Conservation (phyloP, 1,139 yeast genomes). For the Pichia inconspicua region DNA sequence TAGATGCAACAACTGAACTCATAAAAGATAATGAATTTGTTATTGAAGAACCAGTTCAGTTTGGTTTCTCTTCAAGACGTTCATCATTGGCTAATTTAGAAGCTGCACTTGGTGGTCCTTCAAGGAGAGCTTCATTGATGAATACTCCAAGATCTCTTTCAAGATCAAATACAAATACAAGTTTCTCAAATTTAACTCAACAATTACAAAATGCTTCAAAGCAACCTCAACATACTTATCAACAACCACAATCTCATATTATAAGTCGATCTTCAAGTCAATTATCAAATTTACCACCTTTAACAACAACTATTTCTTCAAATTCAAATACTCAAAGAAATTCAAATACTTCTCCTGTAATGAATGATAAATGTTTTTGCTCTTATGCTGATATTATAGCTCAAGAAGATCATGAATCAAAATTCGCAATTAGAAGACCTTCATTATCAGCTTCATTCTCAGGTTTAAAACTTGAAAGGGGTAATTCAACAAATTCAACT, state of each 20-base stretch:
- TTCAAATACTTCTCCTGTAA: constrained; percentile 27
- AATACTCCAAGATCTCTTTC: constrained; percentile 15
- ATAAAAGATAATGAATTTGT: constrained; percentile 4
- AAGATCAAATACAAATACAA: constrained; percentile 17
- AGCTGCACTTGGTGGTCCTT: constrained; percentile 35
- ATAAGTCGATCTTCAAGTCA: not conserved
- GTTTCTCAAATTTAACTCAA: constrained; percentile 22
- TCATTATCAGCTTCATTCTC: constrained; percentile 32
- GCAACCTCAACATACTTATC: not conserved
- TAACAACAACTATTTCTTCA: constrained; percentile 3
- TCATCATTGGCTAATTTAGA: constrained; percentile 54
- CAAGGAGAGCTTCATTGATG: constrained; percentile 15
- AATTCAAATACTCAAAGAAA: constrained; percentile 4
- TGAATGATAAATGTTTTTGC: constrained; percentile 50
- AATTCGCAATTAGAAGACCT: constrained; percentile 43
- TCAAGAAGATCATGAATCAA: constrained; percentile 43
- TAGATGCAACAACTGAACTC: constrained; percentile 64
- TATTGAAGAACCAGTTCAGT: constrained; percentile 32
- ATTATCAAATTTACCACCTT: constrained; percentile 2
- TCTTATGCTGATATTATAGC: constrained; percentile 74
- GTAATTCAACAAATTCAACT: constrained; percentile 19
- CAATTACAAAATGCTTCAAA: constrained; percentile 15
- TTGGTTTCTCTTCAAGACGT: constrained; percentile 56
- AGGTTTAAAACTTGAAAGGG: constrained; percentile 23
- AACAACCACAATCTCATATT: constrained; percentile 1